Evolutionary conservation across 2,329 filamentous ascomycete species (phyloP).

Genomic region (Phyllosticta ampelicida): DNA sequence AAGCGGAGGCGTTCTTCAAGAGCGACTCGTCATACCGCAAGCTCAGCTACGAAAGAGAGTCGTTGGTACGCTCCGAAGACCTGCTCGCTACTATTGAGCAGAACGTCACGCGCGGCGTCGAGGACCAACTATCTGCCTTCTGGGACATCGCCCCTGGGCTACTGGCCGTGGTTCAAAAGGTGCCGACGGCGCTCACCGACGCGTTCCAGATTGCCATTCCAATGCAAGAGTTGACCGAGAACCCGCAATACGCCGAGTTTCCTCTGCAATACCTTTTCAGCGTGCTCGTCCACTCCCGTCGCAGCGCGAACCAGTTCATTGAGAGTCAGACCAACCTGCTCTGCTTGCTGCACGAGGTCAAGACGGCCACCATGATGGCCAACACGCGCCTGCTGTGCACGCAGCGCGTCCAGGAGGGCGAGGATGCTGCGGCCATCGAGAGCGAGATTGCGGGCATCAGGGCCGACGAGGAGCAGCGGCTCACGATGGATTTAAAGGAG

Average conservation of each 20-base stretch:
- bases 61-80: constrained; percentile 60
- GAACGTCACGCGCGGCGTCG: constrained; percentile 78
- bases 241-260: constrained; percentile 66
- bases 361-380: constrained; percentile 63
- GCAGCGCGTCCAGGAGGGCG: constrained; percentile 39
- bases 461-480: constrained; percentile 53
- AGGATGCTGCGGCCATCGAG: constrained; percentile 29
- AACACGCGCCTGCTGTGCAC: constrained; percentile 57
- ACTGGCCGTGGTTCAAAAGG: constrained; percentile 64
- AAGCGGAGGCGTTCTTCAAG: constrained; percentile 71
- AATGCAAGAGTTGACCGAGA: constrained; percentile 69
- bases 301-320: constrained; percentile 93
- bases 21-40: constrained; percentile 66
- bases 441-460: constrained; percentile 47
- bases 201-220: constrained; percentile 70
- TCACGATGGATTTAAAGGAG: constrained; percentile 85
- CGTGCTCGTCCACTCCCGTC: constrained; percentile 75
- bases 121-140: constrained; percentile 85
- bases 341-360: constrained; percentile 83
- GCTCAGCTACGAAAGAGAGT: constrained; percentile 58
- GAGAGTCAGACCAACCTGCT: constrained; percentile 86
- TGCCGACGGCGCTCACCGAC: constrained; percentile 47
- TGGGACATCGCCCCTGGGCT: constrained; percentile 94
- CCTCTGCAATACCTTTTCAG: constrained; percentile 87
- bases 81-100: constrained; percentile 72